These are phyloP conservation scores for Fusarium algeriense DNA, from an alignment of 2,329 filamentous ascomycete species.

Conservation along the genomic window DNA sequence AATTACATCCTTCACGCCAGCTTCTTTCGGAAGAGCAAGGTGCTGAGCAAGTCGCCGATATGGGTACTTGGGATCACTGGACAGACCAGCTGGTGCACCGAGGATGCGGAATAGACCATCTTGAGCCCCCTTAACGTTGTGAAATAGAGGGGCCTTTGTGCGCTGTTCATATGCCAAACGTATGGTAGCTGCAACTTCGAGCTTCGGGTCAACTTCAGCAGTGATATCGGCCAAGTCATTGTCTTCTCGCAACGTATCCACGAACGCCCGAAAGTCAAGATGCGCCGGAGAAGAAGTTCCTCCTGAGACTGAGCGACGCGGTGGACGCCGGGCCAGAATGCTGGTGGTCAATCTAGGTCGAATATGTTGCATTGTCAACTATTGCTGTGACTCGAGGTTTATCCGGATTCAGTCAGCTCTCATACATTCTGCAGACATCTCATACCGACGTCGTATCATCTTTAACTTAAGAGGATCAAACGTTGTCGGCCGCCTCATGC, in stretches of 20 bases:
- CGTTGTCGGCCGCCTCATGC: neutral
- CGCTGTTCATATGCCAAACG: neutral
- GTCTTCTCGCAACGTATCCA: neutral
- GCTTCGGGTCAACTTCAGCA: neutral
- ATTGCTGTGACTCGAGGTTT: no score
- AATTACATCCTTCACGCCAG: neutral
- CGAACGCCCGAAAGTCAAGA: neutral
- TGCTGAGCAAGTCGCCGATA: neutral
- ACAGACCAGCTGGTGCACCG: neutral
- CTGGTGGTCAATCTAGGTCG: fast-evolving
- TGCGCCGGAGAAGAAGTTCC: neutral
- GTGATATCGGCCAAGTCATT: neutral
- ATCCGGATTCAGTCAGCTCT: no score
- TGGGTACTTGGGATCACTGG: neutral
- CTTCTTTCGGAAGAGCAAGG: neutral
- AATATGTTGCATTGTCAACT: neutral
- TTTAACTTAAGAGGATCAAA: neutral
- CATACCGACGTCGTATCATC: no score
- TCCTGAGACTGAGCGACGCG: neutral
- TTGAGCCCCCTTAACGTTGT: neutral
- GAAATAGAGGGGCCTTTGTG: neutral
- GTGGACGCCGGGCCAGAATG: neutral
- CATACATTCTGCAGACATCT: no score
- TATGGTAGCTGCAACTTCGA: neutral
- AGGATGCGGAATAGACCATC: neutral